Conservation (phyloP, 768 basidiomycete genomes). For the Saitozyma sp. region DNA sequence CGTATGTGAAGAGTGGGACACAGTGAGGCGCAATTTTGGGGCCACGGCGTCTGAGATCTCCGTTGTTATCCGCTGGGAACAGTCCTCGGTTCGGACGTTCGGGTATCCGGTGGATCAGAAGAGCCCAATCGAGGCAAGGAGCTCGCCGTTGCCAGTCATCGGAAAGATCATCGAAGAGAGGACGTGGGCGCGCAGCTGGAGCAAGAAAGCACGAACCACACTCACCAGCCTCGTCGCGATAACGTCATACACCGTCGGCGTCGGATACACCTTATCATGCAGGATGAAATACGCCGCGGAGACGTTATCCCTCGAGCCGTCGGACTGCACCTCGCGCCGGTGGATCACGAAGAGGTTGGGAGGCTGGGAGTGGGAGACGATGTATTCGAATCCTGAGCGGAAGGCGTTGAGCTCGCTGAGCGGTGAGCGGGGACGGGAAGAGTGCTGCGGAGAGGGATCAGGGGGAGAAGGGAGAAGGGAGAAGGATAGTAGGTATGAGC, state of each 20-base stretch:
- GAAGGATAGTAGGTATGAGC: not conserved
- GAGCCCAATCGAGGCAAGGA: no score
- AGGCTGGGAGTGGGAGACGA: slow-evolving; percentile 30
- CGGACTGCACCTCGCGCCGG: slow-evolving; percentile 4
- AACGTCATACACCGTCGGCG: slow-evolving; percentile 39
- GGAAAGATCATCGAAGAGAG: not conserved
- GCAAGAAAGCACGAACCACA: not conserved
- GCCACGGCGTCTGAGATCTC: not conserved
- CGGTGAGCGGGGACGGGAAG: not conserved
- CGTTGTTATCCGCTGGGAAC: no score
- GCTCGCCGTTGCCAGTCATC: no score
- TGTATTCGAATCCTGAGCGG: slow-evolving; percentile 42
- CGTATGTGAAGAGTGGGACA: no score
- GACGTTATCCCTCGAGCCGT: slow-evolving; percentile 26
- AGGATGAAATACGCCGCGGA: slow-evolving; percentile 35
- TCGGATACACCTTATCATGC: slow-evolving; percentile 41
- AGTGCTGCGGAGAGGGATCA: not conserved
- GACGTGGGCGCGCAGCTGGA: not conserved
- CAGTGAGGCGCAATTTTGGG: not conserved
- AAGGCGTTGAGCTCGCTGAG: slow-evolving; percentile 36
- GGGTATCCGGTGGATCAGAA: no score
- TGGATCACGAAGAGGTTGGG: not conserved
- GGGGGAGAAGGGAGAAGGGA: not conserved
- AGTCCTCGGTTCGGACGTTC: no score
- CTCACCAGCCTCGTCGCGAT: slow-evolving; percentile 35